These are phyloP conservation scores for Pseudogymnoascus sp. DNA, from an alignment of 2,329 filamentous ascomycete genomes.

Conservation along the genomic window DNA sequence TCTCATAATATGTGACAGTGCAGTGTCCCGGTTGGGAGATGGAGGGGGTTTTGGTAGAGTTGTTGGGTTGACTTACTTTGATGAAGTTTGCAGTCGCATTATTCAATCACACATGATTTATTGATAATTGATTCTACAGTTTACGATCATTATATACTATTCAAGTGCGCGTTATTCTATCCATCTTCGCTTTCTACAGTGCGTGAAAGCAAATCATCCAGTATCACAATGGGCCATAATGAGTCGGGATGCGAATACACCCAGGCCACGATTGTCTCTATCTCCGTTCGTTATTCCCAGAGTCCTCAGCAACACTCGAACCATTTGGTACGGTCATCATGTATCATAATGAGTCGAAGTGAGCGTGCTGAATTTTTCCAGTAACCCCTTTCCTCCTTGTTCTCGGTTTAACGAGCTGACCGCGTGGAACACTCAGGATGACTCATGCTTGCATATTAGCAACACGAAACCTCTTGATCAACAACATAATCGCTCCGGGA, in stretches of 20 bases:
- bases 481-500: background rate
- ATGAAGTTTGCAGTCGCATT: background rate
- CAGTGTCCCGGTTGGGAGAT: background rate
- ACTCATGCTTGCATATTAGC: slow-evolving; percentile 4
- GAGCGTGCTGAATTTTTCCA: background rate
- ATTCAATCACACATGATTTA: background rate
- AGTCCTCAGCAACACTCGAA: background rate
- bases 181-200: background rate
- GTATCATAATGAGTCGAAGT: slow-evolving; percentile 3
- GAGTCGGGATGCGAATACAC: background rate
- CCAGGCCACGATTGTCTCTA: background rate
- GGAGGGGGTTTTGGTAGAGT: background rate
- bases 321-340: background rate
- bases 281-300: background rate
- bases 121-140: background rate
- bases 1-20: slow-evolving; percentile 1
- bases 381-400: background rate
- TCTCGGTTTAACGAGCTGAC: background rate
- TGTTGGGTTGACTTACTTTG: background rate
- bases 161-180: background rate
- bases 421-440: background rate
- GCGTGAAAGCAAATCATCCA: background rate
- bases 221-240: background rate
- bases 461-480: background rate
- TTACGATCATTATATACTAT: slow-evolving; percentile 2